Evolutionary conservation across 345 rosid genomes (phyloP).

Genomic region (Capsella bursapastoris): DNA sequence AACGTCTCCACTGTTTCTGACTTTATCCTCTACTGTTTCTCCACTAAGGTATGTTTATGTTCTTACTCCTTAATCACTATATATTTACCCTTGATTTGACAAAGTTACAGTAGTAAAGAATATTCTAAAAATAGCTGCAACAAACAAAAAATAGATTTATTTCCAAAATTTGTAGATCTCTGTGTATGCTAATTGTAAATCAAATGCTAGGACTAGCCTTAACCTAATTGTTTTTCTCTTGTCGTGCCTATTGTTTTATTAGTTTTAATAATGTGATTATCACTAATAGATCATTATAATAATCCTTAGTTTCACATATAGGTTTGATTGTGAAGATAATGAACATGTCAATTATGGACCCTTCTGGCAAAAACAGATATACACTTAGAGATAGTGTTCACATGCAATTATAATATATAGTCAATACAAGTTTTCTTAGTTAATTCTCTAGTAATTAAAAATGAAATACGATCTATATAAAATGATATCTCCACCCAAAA

Average conservation of each 20-base stretch:
- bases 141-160: background rate
- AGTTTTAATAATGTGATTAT: slow-evolving; percentile 5
- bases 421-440: background rate
- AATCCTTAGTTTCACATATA: slow-evolving; percentile 14
- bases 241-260: slow-evolving; percentile 20
- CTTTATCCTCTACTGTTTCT: slow-evolving; percentile 71
- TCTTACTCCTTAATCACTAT: slow-evolving; percentile 9
- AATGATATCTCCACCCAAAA: background rate
- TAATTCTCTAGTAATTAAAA: background rate
- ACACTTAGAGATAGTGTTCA: slow-evolving; percentile 8
- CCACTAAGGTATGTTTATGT: slow-evolving; percentile 68
- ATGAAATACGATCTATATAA: background rate
- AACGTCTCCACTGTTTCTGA: slow-evolving; percentile 72
- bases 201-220: slow-evolving; percentile 20
- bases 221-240: slow-evolving; percentile 35
- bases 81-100: slow-evolving; percentile 18
- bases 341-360: slow-evolving; percentile 11
- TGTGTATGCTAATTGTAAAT: slow-evolving; percentile 8
- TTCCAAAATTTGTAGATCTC: slow-evolving; percentile 1
- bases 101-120: slow-evolving; percentile 8
- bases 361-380: slow-evolving; percentile 30
- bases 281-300: slow-evolving; percentile 10
- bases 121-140: slow-evolving; percentile 18
- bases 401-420: slow-evolving; percentile 19
- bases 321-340: slow-evolving; percentile 12